Evolutionary conservation across 805 yeast genomes (phyloP).

Genomic region (Candida silvicultrix): DNA sequence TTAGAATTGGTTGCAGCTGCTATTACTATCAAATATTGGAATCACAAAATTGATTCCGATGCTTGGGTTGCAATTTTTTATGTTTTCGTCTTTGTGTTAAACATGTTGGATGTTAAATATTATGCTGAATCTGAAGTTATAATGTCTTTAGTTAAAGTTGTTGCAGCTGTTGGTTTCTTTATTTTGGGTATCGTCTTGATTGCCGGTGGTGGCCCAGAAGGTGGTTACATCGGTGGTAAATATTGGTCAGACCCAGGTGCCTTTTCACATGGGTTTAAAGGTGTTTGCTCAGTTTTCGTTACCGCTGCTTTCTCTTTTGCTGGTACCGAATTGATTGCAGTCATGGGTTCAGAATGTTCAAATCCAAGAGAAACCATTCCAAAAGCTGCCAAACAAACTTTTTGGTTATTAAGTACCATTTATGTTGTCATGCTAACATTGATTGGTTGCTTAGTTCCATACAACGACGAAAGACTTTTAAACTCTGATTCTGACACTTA

Average conservation of each 20-base stretch:
- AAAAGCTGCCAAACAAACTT: slow-evolving; percentile 62
- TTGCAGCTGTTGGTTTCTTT: slow-evolving; percentile 54
- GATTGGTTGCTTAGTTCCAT: slow-evolving; percentile 51
- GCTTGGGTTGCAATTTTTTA: slow-evolving; percentile 55
- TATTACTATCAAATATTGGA: slow-evolving; percentile 50
- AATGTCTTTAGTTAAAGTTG: slow-evolving; percentile 50
- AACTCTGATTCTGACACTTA: slow-evolving; percentile 38
- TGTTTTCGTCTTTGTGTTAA: slow-evolving; percentile 40
- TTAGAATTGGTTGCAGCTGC: slow-evolving; percentile 62
- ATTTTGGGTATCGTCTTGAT: slow-evolving; percentile 50
- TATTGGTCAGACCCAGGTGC: slow-evolving; percentile 64
- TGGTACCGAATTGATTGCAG: slow-evolving; percentile 60
- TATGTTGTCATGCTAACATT: slow-evolving; percentile 55
- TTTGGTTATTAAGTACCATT: slow-evolving; percentile 64
- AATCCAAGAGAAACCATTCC: slow-evolving; percentile 60
- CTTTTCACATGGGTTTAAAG: slow-evolving; percentile 56
- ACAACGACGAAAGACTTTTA: slow-evolving; percentile 39
- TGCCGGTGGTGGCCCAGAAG: slow-evolving; percentile 51
- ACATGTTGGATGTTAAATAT: slow-evolving; percentile 49
- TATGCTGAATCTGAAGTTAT: slow-evolving; percentile 67
- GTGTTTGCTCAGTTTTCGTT: slow-evolving; percentile 57
- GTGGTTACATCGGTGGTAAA: slow-evolving; percentile 48
- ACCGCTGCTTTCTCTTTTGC: slow-evolving; percentile 64
- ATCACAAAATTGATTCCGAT: slow-evolving; percentile 40
- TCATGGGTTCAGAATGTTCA: slow-evolving; percentile 68